Base-by-base conservation (phyloP, 73 alveolate species). In the Chromera velia region DNA sequence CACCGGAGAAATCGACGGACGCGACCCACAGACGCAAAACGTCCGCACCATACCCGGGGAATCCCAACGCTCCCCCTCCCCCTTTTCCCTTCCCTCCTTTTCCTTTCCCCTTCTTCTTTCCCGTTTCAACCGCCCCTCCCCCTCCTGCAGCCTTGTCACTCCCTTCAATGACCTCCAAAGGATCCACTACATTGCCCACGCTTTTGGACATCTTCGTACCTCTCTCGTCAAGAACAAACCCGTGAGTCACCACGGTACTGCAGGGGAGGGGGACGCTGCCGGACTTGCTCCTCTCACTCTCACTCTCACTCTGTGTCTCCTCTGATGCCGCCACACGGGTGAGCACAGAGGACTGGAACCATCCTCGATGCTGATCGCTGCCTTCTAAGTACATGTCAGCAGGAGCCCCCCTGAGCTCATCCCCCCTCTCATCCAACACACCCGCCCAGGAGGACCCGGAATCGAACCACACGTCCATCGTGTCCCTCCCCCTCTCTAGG, bases 381-480 rank as follows among this genome's bases (percentile, higher is more conserved):
- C 1, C 72, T 22, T 78, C 85, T 49, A 78, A 30, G 79, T 78
- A 78, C 65, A 78, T 63, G n/a, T 78, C 85, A 10, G 68, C 85
- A 0, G 85, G 85, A 1, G 77, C 85, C 1, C 45, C 73, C 78
- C 68, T 34, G 55, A 40, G 55, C 22, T 40, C 13, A 13, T 40
- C 55, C 13, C 55, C 22, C 13, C 22, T 40, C 22, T 40, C 13
- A 40, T 7, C 55, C n/a, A n/a, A n/a, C 55, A 40, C 55, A 4
- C 55, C 66, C 6, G 85, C 85, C 85, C 85, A 78, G 6, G 85
- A 78, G 28, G 79, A 68, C 33, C 85, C 85, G 0, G 85, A 78
- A 75, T 78, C 85, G 31, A 78, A 78, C 85, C 85, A 78, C 19
- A 78, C 85, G 26, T 78, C 85, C 79, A 78, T 78, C 66, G 85